phyloP scores from a whole-genome alignment of 2,329 filamentous ascomycete species.

The Blastomyces parvus region DNA sequence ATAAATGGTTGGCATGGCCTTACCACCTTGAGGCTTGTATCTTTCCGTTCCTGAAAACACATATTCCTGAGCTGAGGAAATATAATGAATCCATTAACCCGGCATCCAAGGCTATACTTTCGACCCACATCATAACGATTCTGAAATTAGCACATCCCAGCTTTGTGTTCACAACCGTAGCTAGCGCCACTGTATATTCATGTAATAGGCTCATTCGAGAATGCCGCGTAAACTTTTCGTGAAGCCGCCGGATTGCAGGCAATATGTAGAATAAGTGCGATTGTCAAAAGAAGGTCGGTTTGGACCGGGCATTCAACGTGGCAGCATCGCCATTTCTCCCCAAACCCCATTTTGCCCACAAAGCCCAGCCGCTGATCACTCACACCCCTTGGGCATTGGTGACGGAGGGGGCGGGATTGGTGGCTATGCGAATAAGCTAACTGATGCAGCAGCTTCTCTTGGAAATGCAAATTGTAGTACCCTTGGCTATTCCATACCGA shows the following conservation, averaged over 20 bases:
- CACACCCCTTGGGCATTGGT: neutral
- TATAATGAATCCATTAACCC: neutral
- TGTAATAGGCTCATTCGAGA: neutral
- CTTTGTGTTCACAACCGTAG: neutral
- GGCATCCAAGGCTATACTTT: neutral
- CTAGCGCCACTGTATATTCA: neutral
- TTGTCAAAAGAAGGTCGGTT: neutral
- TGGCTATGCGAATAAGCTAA: neutral
- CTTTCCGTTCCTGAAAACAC: neutral
- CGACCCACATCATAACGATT: neutral
- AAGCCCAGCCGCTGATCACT: neutral
- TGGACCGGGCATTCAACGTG: constrained; percentile 1
- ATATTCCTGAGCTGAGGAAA: neutral
- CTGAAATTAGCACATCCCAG: neutral
- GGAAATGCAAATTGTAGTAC: neutral
- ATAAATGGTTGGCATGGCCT: neutral
- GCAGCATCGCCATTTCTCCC: neutral
- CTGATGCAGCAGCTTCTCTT: neutral
- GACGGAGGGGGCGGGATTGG: neutral
- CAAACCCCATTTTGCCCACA: neutral
- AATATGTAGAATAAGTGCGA: neutral
- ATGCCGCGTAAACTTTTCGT: neutral
- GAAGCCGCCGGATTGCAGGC: neutral
- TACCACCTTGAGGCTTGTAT: neutral
- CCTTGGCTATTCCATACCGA: neutral